Base-by-base conservation (phyloP, 2,329 filamentous ascomycete species). In the Rhinocladiella mackenziei region DNA sequence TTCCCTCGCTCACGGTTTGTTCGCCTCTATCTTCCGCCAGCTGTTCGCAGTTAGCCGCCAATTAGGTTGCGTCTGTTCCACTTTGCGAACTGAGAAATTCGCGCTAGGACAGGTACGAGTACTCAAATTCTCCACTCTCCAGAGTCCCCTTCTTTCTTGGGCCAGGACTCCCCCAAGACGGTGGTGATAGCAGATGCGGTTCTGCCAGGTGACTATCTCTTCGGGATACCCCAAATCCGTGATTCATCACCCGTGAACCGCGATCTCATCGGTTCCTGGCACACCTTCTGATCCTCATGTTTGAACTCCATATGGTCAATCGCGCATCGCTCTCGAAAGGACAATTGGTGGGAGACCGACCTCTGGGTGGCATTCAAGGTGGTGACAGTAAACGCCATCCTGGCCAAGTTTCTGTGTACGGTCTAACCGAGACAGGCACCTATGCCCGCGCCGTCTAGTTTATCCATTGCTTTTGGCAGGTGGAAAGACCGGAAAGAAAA, bases 71-170 rank as follows among this genome's bases (percentile, higher is more conserved):
- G 38, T 36, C 23, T 28, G 38, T 48, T 38, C 49, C 49, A 51
- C 48, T 22, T 20, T 26, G 23, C 23, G 8, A 26, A 8, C 32
- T 19, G 33, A 18, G 23, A 40, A 37, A 45, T 18, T 39, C 37
- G 30, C 43, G 38, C 48, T 51, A 51, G 48, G 48, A 51, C 44
- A 48, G 41, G 44, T 44, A 51, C 39, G 23, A 34, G 30, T 39
- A 35, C 31, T 43, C 39, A 36, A 43, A 43, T 38, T 44, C 32
- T 29, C 23, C 23, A 37, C 34, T 15, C n/a, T 5, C 15, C 20
- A 26, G 23, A 26, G 23, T 7, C 23, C n/a, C n/a, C n/a, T n/a
- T n/a, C n/a, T n/a, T n/a, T n/a, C n/a, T n/a, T n/a, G n/a, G n/a
- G n/a, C n/a, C n/a, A n/a, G n/a, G n/a, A n/a, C n/a, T n/a, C n/a